A percentile compares a stretch with the other conserved stretches of the same genome.
Conservation (phyloP, 108 stramenopile genomes). For the Cyclotella cryptica region DNA sequence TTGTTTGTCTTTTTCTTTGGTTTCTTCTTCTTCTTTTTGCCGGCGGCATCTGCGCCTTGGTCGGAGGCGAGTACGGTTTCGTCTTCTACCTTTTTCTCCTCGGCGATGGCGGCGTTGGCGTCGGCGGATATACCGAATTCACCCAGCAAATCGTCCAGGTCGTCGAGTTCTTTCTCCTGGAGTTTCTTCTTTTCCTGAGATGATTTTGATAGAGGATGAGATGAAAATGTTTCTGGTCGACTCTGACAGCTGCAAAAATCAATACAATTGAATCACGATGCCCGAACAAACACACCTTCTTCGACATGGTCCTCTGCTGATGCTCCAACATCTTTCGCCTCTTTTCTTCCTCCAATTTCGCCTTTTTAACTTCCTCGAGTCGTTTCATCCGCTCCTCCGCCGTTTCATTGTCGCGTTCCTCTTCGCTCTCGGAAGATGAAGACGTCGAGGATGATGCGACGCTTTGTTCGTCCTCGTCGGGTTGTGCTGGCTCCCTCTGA, state of each 20-base stretch:
- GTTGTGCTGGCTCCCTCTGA: slow-evolving; percentile 27
- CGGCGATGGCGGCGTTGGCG: background rate
- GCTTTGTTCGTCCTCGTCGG: slow-evolving; percentile 23
- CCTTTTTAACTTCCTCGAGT: slow-evolving; percentile 32
- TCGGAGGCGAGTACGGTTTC: slow-evolving; percentile 13
- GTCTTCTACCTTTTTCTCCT: slow-evolving; percentile 40
- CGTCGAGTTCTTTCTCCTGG: slow-evolving; percentile 32
- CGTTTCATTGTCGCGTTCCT: slow-evolving; percentile 36
- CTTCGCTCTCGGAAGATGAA: slow-evolving; percentile 23
- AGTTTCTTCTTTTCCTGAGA: slow-evolving; percentile 40
- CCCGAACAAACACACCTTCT: slow-evolving; percentile 24
- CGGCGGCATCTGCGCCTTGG: slow-evolving; percentile 1
- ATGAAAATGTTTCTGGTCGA: background rate
- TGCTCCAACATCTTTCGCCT: slow-evolving; percentile 28
- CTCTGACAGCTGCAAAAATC: background rate
- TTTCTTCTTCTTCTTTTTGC: slow-evolving; percentile 39
- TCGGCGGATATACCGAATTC: slow-evolving; percentile 38
- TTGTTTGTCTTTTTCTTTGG: slow-evolving; percentile 47
- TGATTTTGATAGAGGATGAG: background rate
- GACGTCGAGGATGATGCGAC: slow-evolving; percentile 30
- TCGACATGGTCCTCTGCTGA: slow-evolving; percentile 37
- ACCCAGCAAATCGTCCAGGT: slow-evolving; percentile 46
- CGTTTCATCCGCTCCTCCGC: slow-evolving; percentile 17
- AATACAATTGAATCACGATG: background rate
- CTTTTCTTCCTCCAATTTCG: slow-evolving; percentile 43